phyloP scores from a whole-genome alignment of 176 grass and related monocot genomes.

The Triticum urartu region DNA sequence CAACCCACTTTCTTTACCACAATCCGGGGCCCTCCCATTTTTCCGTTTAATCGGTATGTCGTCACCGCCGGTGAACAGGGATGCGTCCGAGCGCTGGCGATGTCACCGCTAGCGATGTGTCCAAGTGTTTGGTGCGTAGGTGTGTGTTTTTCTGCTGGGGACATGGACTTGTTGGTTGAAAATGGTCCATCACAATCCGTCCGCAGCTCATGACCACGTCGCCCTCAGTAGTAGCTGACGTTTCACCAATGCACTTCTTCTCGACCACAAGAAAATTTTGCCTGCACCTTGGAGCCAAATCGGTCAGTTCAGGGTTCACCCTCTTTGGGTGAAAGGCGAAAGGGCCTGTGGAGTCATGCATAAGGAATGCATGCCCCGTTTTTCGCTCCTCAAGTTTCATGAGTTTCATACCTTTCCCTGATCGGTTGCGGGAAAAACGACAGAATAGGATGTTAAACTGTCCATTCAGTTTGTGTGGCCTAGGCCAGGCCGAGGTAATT shows the following conservation, averaged over 20 bases:
- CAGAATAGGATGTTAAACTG: not conserved
- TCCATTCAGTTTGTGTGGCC: not conserved
- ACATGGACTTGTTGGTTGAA: not conserved
- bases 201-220: not conserved
- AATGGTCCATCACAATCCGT: slow-evolving; percentile 18
- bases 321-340: not conserved
- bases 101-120: not conserved
- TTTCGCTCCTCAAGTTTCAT: not conserved
- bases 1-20: not conserved
- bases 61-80: no score
- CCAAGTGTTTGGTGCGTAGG: not conserved
- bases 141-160: not conserved
- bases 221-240: slow-evolving; percentile 4
- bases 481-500: not conserved
- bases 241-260: not conserved
- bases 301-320: not conserved
- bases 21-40: not conserved
- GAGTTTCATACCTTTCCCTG: not conserved
- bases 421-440: not conserved
- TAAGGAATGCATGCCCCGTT: not conserved
- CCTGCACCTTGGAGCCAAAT: not conserved
- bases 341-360: slow-evolving; percentile 5
- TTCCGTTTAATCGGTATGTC: not conserved
- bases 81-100: no score
- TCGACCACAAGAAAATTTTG: not conserved